phyloP scores from a whole-genome alignment of 2,329 filamentous ascomycete genomes.

The Fusarium acutatum region DNA sequence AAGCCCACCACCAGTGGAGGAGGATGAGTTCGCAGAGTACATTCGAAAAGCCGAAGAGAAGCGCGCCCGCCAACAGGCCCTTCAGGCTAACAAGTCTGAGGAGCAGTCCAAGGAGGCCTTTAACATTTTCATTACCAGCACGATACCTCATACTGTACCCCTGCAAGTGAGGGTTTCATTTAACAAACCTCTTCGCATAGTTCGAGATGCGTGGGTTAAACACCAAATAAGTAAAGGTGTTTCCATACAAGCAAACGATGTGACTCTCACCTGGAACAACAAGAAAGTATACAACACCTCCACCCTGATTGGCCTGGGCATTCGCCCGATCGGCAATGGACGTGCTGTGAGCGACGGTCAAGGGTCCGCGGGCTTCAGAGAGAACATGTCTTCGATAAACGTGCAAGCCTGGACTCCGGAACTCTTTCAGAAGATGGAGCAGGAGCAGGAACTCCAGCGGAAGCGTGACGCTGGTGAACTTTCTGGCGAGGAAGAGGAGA shows the following conservation, averaged over 20 bases:
- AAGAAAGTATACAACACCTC: conserved; percentile 79
- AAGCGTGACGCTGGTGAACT: conserved; percentile 53
- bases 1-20: conserved; percentile 28
- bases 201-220: conserved; percentile 75
- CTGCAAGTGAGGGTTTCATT: conserved; percentile 67
- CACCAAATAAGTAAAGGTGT: conserved; percentile 59
- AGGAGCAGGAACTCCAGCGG: conserved; percentile 58
- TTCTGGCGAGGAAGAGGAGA: conserved; percentile 45
- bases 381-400: conserved; percentile 78
- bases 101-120: conserved; percentile 37
- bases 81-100: conserved; percentile 16
- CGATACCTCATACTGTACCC: conserved; percentile 66
- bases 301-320: conserved; percentile 73
- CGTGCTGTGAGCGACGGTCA: conserved; percentile 51
- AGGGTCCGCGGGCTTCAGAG: conserved; percentile 63
- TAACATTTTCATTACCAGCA: conserved; percentile 65
- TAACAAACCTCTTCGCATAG: conserved; percentile 71
- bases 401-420: conserved; percentile 81
- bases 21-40: conserved; percentile 58
- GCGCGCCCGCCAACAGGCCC: conserved; percentile 41
- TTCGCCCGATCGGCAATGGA: conserved; percentile 55
- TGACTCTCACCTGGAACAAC: conserved; percentile 84
- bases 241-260: conserved; percentile 50
- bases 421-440: conserved; percentile 60
- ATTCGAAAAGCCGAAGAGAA: conserved; percentile 52